Evolutionary conservation across 2,329 filamentous ascomycete genomes (phyloP).

Genomic region (Penicillium sp.): DNA sequence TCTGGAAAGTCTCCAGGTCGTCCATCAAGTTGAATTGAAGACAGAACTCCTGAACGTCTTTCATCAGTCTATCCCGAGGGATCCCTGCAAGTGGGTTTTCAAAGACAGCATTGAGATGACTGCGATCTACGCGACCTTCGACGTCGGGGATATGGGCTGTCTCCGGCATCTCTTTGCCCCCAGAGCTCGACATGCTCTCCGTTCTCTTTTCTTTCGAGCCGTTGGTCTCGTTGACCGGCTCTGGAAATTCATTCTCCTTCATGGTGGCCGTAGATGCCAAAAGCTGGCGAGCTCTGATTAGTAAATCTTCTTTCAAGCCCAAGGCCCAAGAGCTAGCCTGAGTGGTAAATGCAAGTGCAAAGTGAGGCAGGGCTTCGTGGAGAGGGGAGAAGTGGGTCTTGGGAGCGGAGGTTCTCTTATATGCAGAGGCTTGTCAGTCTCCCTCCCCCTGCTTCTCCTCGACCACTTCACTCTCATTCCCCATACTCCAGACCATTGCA

Average conservation of each 20-base stretch:
- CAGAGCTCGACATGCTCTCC: slow-evolving; percentile 6
- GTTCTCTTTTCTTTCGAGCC: neutral
- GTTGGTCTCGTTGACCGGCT: neutral
- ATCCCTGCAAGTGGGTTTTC: slow-evolving; percentile 59
- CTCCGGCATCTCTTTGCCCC: slow-evolving; percentile 13
- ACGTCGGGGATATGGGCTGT: slow-evolving; percentile 23
- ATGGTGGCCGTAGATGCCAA: slow-evolving; percentile 1
- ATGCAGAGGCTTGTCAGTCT: neutral
- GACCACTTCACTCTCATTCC: neutral
- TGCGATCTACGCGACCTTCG: slow-evolving; percentile 20
- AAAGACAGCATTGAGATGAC: slow-evolving; percentile 42
- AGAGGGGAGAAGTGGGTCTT: neutral
- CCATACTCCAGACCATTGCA: neutral
- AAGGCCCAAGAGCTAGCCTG: neutral
- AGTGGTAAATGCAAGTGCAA: neutral
- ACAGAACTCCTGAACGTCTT: slow-evolving; percentile 58
- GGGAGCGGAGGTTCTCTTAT: neutral
- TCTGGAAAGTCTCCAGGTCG: slow-evolving; percentile 52
- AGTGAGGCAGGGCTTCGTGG: neutral
- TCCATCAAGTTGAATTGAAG: slow-evolving; percentile 51
- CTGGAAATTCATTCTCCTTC: slow-evolving; percentile 6
- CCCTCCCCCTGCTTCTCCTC: neutral
- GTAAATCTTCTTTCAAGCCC: neutral
- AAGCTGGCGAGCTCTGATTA: neutral
- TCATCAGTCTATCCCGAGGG: slow-evolving; percentile 53